Evolutionary conservation across 2,329 filamentous ascomycete genomes (phyloP), one percentile per base, ranked within the genome.

Genomic region (Ophiostoma perfectum): DNA sequence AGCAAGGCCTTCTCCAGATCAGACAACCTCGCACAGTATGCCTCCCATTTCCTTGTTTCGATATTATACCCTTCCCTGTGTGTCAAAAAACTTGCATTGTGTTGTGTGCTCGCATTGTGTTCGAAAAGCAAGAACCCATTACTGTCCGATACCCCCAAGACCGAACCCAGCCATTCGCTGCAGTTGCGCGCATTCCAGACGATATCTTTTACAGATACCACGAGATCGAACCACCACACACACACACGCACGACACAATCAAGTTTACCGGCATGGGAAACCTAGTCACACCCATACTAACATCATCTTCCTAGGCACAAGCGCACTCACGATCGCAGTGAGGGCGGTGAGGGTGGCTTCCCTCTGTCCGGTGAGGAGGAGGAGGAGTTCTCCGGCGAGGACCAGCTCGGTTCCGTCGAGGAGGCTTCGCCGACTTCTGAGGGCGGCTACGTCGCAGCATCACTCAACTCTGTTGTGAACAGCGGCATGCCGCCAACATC

Each of bases 1-100:
- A 97, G 91, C 85, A 98, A 98, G 84, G 94, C 94, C 73, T 99
- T 99, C 80, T 98, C 95, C 70, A 86, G 95, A 81, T 98, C 94
- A 76, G 95, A 99, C 83, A 99, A 99, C 79, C 90, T 99, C 80
- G 95, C 95, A 79, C 95, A 99, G 91, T 96, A 92, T 81, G 86
- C 76, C 74, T 76, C 77, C 75, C 72, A 78, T 79, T 80, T 75
- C 72, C 79, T 76, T 71, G 71, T 75, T 71, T 78, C 71, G 75
- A 72, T 75, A 70, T 70, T 72, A 72, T 74, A 72, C 60, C 78
- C 70, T 73, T 75, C 75, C 73, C 63, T 74, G 76, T 73, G 76
- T 74, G 76, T 72, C 75, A 65, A 8, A 73, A 75, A 72, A 65
- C 66, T 69, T 70, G 66, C 66, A 65, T 69, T 69, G 66, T 70